Conservation (phyloP, 1,284 basidiomycete species). For the Lignosus rhinocerotis region DNA sequence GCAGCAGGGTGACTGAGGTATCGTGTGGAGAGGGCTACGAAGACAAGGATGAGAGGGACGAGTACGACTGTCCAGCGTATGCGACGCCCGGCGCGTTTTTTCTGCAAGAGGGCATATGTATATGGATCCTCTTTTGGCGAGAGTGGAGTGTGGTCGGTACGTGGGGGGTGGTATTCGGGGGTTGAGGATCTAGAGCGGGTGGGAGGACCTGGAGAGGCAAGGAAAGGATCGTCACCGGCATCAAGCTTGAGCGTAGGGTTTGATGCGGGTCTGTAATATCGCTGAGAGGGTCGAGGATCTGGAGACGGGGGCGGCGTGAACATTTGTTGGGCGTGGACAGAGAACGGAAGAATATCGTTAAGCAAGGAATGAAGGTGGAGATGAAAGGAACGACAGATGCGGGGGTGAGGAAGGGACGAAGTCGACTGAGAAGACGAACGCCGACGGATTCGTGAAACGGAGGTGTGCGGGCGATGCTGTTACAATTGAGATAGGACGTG, state of each 20-base stretch:
- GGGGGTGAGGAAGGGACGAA: slow-evolving; percentile 8
- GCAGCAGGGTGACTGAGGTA: slow-evolving; percentile 48
- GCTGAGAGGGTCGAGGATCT: slow-evolving; percentile 28
- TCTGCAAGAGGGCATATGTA: slow-evolving; percentile 6
- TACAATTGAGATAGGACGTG: slow-evolving; percentile 13
- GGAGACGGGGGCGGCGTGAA: slow-evolving; percentile 55
- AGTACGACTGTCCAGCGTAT: slow-evolving; percentile 52
- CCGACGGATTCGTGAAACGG: slow-evolving; percentile 5
- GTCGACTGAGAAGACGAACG: slow-evolving; percentile 1
- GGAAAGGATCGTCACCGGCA: slow-evolving; percentile 12
- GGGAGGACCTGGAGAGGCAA: slow-evolving; percentile 14
- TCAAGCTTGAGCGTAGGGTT: slow-evolving; percentile 14
- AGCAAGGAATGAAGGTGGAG: slow-evolving; percentile 25
- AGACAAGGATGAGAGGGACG: slow-evolving; percentile 52
- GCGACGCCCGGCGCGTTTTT: slow-evolving; percentile 39
- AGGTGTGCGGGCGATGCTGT: slow-evolving; percentile 11
- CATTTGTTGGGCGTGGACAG: slow-evolving; percentile 34
- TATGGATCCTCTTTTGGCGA: slow-evolving; percentile 19
- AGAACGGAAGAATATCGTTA: slow-evolving; percentile 6
- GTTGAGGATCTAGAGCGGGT: slow-evolving; percentile 9
- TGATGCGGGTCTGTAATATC: slow-evolving; percentile 8
- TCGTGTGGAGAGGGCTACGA: slow-evolving; percentile 54
- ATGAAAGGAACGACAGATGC: slow-evolving; percentile 23
- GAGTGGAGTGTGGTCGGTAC: slow-evolving; percentile 3
- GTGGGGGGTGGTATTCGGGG: slow-evolving; percentile 3